A percentile compares a stretch with the other conserved stretches of the same genome.
These are phyloP conservation scores for Mycena olivaceomarginata DNA, from an alignment of 768 basidiomycete species.

Conservation along the genomic window DNA sequence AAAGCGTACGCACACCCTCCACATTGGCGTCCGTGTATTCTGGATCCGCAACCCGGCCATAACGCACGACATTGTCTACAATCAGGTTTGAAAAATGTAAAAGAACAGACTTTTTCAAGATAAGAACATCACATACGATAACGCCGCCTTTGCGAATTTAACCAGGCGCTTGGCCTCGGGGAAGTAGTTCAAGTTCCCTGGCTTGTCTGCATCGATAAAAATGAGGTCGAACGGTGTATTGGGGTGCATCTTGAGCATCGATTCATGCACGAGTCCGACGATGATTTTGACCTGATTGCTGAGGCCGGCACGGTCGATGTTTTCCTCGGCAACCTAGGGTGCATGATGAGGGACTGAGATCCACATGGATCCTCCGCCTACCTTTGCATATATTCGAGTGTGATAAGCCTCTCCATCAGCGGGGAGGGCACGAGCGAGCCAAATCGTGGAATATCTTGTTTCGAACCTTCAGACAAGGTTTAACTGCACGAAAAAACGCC, in stretches of 20 bases:
- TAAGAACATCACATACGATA: constrained; percentile 63
- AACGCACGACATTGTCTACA: constrained; percentile 77
- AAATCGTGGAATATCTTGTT: constrained; percentile 65
- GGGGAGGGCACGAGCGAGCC: constrained; percentile 68
- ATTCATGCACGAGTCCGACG: constrained; percentile 71
- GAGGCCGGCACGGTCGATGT: constrained; percentile 74
- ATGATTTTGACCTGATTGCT: constrained; percentile 68
- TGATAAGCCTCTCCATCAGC: constrained; percentile 68
- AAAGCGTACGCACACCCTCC: constrained; percentile 69
- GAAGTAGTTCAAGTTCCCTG: constrained; percentile 70
- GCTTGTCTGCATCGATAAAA: constrained; percentile 86
- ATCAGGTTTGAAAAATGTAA: constrained; percentile 56
- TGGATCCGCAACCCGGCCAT: constrained; percentile 67
- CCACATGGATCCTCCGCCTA: constrained; percentile 26
- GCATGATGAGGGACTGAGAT: constrained; percentile 1
- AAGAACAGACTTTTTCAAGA: neutral
- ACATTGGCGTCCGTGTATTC: constrained; percentile 55
- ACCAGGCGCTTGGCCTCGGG: constrained; percentile 76
- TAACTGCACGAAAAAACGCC: neutral
- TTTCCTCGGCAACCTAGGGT: constrained; percentile 72
- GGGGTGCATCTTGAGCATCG: constrained; percentile 69
- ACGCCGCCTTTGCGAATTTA: constrained; percentile 75
- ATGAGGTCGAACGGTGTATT: constrained; percentile 76
- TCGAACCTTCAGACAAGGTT: neutral
- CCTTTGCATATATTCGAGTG: constrained; percentile 72